Base-by-base conservation (phyloP, 2,329 filamentous ascomycete species). In the Cladosporium sp. region DNA sequence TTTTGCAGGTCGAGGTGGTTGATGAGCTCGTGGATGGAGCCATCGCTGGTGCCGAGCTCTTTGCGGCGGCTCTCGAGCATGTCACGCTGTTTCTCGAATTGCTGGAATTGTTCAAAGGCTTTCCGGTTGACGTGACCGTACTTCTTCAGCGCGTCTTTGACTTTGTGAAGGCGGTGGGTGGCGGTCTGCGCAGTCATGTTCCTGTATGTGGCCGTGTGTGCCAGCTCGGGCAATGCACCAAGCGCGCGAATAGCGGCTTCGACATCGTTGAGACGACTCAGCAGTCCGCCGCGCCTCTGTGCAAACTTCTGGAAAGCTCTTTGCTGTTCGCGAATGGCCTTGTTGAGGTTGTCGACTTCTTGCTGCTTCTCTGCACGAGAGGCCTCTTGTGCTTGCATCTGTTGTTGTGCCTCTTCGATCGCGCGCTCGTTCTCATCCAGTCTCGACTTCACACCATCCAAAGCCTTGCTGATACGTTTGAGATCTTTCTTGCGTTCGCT, bases 81-180 rank as follows among this genome's bases (percentile, higher is more conserved):
- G 62, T 96, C 92, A 59, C 95, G 88, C 75, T 97, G 91, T 52
- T 87, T 89, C 7, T 93, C 97, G 73, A 97, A 99, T 76, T 88
- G 96, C 77, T 93, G 95, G 79, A 97, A 99, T 74, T 99, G 94
- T 75, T 99, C 95, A 71, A 97, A 96, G 0, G 94, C 94, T 77
- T 99, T 97, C 78, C 97, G 99, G 83, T 99, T 99, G 77, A 99
- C 92, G 69, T 97, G 91, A 58, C 92, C 91, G 77, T 94, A 97
- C 73, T 97, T 96, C 78, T 97, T 97, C 57, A 97, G 81, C 0
- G 89, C 87, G 67, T 96, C 90, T 63, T 96, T 95, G 69, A 93
- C 91, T 70, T 92, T 95, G 76, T 94, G 92, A 22, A 97, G 84
- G 59, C 88, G 87, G 69, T 83, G 83, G 55, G 82, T 81, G 56